These are phyloP conservation scores for Candida sp. DNA, from an alignment of 1,139 yeast species.

Conservation along the genomic window DNA sequence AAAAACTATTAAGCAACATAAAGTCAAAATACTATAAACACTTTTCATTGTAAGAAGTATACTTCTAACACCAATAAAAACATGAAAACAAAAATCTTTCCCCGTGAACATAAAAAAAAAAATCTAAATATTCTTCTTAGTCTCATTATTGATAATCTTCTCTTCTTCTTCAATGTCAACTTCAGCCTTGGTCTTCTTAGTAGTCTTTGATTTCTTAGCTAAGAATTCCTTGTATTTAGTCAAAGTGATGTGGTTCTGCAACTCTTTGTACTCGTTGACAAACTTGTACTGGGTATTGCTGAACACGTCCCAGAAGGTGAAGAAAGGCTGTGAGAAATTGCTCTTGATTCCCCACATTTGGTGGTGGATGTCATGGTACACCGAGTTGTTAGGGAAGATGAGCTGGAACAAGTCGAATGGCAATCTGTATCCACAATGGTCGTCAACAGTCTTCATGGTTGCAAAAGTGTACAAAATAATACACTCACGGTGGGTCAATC, in stretches of 20 bases:
- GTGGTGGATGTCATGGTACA: slow-evolving; percentile 97
- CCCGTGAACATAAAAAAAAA: too few relatives aligned
- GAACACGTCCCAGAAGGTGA: slow-evolving; percentile 87
- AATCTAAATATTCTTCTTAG: slow-evolving; percentile 13
- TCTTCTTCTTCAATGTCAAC: slow-evolving; percentile 10
- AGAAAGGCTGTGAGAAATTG: slow-evolving; percentile 97
- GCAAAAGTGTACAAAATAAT: slow-evolving; percentile 80
- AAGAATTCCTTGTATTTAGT: slow-evolving; percentile 66
- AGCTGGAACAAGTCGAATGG: slow-evolving; percentile 92
- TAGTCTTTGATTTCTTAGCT: slow-evolving; percentile 35
- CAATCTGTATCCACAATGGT: slow-evolving; percentile 94
- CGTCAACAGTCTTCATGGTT: slow-evolving; percentile 96
- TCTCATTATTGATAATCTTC: slow-evolving; percentile 5
- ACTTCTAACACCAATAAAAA: too few relatives aligned
- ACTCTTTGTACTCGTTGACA: slow-evolving; percentile 58
- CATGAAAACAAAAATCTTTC: too few relatives aligned
- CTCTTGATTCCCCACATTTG: slow-evolving; percentile 95
- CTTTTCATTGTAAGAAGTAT: too few relatives aligned
- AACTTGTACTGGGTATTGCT: slow-evolving; percentile 76
- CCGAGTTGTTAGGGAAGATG: slow-evolving; percentile 92
- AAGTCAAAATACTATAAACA: neutral
- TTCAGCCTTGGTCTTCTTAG: slow-evolving; percentile 14
- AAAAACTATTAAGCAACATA: neutral
- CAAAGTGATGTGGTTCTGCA: slow-evolving; percentile 63
- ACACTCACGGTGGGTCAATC: slow-evolving; percentile 77